Percentiles rank a stretch among this genome's conserved stretches.
Evolutionary conservation across 805 yeast species (phyloP).

Genomic region (Metschnikowia noctiluminum): DNA sequence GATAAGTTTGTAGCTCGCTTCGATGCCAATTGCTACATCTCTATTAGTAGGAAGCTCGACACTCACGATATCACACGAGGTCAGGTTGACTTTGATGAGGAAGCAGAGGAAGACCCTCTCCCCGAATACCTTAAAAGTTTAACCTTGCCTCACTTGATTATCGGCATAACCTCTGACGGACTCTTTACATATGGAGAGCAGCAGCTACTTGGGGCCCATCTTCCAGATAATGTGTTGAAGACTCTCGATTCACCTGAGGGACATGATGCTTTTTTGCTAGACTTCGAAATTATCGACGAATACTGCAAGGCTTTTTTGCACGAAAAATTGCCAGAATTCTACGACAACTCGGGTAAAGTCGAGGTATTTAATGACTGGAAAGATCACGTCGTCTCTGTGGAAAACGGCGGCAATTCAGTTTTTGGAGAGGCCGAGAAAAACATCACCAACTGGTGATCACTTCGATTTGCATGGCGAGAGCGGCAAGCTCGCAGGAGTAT

Average conservation of each 20-base stretch:
- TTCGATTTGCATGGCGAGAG: not conserved
- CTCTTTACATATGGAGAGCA: constrained; percentile 91
- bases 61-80: constrained; percentile 92
- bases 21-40: constrained; percentile 95
- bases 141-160: constrained; percentile 72
- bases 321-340: constrained; percentile 55
- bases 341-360: constrained; percentile 39
- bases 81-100: constrained; percentile 45
- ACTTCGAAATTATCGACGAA: constrained; percentile 76
- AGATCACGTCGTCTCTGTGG: constrained; percentile 33
- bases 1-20: constrained; percentile 83
- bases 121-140: constrained; percentile 57
- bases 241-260: constrained; percentile 91
- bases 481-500: not conserved
- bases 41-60: constrained; percentile 89
- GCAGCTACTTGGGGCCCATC: constrained; percentile 69
- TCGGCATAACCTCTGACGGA: constrained; percentile 92
- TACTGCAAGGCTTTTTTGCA: constrained; percentile 65
- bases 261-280: constrained; percentile 93
- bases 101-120: constrained; percentile 24
- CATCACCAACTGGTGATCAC: constrained; percentile 78
- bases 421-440: constrained; percentile 91
- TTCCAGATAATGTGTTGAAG: constrained; percentile 66
- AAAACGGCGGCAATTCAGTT: constrained; percentile 55
- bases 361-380: constrained; percentile 44